Conservation (phyloP, 306 rosid species). For the Dryas octopetala region DNA sequence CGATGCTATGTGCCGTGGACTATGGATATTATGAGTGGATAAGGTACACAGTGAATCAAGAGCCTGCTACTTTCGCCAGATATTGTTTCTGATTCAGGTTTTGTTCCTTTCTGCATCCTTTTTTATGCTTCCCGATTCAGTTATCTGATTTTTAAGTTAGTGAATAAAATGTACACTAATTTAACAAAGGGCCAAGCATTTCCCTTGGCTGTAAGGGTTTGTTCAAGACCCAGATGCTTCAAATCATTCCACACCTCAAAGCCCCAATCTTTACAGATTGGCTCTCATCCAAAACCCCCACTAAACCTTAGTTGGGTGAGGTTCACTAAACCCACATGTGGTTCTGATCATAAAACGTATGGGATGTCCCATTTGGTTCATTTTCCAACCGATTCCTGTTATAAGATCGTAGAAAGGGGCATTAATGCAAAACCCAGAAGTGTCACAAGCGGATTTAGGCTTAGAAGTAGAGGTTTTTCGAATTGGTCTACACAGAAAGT, state of each 20-base stretch:
- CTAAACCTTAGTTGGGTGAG: conserved; percentile 32
- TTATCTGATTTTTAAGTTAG: conserved; percentile 7
- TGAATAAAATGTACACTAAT: conserved; percentile 47
- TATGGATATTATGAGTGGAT: conserved; percentile 36
- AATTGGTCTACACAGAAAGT: conserved; percentile 28
- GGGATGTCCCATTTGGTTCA: conserved; percentile 23
- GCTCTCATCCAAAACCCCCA: conserved; percentile 39
- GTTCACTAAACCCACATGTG: conserved; percentile 11
- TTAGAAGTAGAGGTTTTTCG: conserved; percentile 43
- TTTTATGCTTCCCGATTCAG: conserved; percentile 6
- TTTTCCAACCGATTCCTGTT: conserved; percentile 8
- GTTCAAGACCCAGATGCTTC: conserved; percentile 54
- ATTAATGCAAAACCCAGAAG: conserved; percentile 21
- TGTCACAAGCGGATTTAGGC: conserved; percentile 27
- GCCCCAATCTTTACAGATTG: conserved; percentile 36
- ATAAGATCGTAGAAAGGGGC: conserved; percentile 24
- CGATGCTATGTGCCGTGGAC: conserved; percentile 23
- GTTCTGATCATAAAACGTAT: conserved; percentile 20
- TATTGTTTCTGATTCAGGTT: conserved; percentile 3
- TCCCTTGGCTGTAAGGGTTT: conserved; percentile 57
- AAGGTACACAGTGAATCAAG: conserved; percentile 12
- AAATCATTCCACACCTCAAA: conserved; percentile 35
- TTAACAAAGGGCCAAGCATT: conserved; percentile 55
- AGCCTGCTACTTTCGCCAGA: neutral
- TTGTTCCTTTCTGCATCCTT: neutral